Evolutionary conservation across 352 stramenopile species (phyloP).

Genomic region (Phytophthora pistaciae): DNA sequence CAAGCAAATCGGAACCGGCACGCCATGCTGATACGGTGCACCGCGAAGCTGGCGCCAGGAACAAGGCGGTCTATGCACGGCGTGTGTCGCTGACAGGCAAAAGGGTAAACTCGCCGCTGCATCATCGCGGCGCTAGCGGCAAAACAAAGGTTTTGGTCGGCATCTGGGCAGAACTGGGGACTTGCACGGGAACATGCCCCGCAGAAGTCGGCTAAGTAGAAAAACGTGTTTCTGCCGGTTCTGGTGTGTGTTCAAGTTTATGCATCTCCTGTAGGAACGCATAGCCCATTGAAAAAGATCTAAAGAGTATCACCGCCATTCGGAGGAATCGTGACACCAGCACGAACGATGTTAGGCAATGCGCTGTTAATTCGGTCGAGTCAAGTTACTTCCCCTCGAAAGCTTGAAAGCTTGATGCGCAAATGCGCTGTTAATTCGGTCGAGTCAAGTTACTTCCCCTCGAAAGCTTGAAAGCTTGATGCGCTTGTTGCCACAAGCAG

Average conservation of each 20-base stretch:
- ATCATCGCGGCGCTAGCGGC: slow-evolving; percentile 10
- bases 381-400: slow-evolving; percentile 8
- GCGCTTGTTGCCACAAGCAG: background rate
- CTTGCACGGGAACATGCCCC: background rate
- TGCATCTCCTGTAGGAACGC: background rate
- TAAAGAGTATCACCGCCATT: background rate
- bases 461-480: slow-evolving; percentile 13
- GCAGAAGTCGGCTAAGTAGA: background rate
- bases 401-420: slow-evolving; percentile 15
- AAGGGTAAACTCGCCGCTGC: slow-evolving; percentile 16
- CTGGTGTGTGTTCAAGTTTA: background rate
- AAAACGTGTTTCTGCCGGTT: background rate
- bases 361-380: background rate
- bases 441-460: slow-evolving; percentile 11
- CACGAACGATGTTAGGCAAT: background rate
- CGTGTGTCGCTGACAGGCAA: slow-evolving; percentile 10
- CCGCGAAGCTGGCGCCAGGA: slow-evolving; percentile 26
- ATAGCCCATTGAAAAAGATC: background rate
- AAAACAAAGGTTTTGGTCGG: slow-evolving; percentile 1
- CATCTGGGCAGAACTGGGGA: background rate
- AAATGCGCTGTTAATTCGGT: background rate
- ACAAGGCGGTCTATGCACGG: slow-evolving; percentile 25
- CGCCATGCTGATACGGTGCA: slow-evolving; percentile 36
- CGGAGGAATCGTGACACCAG: background rate
- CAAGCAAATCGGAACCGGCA: slow-evolving; percentile 15